Percentiles rank a stretch among this genome's conserved stretches.
These are phyloP conservation scores for Russula virescens DNA, from an alignment of 768 basidiomycete genomes.

Conservation along the genomic window DNA sequence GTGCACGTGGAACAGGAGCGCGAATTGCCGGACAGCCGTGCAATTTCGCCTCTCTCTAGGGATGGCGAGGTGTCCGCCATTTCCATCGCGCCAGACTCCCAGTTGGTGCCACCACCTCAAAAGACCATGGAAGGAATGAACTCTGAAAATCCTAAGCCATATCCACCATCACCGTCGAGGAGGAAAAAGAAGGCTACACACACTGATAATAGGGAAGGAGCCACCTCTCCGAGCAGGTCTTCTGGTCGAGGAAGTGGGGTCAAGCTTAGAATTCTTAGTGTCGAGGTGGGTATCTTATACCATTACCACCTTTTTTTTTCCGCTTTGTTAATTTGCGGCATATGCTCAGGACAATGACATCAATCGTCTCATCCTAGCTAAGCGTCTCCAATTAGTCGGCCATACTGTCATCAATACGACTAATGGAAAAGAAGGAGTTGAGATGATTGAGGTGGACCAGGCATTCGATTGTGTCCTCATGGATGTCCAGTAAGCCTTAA, in stretches of 20 bases:
- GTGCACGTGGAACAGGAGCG: too few species aligned
- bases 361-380: conserved; percentile 64
- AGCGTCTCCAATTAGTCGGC: conserved; percentile 59
- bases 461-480: conserved; percentile 72
- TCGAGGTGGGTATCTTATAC: conserved; percentile 44
- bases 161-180: too few species aligned
- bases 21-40: too few species aligned
- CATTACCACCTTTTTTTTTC: conserved; percentile 12
- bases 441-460: conserved; percentile 49
- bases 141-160: too few species aligned
- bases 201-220: too few species aligned
- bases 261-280: conserved; percentile 50
- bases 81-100: too few species aligned
- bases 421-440: conserved; percentile 73
- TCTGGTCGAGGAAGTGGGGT: conserved; percentile 14
- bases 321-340: conserved; percentile 3
- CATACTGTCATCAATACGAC: conserved; percentile 59
- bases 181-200: too few species aligned
- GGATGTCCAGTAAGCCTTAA: conserved; percentile 68
- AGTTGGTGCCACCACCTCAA: too few species aligned
- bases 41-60: too few species aligned
- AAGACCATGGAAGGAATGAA: too few species aligned
- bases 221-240: neutral
- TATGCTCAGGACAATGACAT: conserved; percentile 60
- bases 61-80: too few species aligned